A percentile compares a stretch with the other conserved stretches of the same genome.
phyloP scores from a whole-genome alignment of 805 yeast genomes.

The Candida sonorensis region DNA sequence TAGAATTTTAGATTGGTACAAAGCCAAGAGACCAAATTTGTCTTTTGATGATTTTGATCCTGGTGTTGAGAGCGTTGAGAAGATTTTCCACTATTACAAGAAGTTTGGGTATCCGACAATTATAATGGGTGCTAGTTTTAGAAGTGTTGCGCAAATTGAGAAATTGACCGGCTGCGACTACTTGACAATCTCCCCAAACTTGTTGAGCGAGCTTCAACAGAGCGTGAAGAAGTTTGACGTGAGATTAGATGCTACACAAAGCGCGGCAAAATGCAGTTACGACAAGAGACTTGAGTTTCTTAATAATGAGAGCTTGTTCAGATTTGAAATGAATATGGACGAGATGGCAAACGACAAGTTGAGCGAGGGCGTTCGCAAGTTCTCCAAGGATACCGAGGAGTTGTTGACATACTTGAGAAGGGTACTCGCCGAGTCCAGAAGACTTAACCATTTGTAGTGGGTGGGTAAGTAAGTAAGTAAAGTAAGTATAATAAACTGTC shows the following conservation, averaged over 20 bases:
- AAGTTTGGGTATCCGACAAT: conserved; percentile 92
- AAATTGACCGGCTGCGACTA: conserved; percentile 96
- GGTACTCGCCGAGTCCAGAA: conserved; percentile 7
- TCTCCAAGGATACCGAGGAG: conserved; percentile 38
- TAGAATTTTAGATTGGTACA: conserved; percentile 97
- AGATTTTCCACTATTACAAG: conserved; percentile 95
- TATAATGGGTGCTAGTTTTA: conserved; percentile 99
- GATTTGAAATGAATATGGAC: conserved; percentile 87
- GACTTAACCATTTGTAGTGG: conserved; percentile 6
- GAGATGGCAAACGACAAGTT: conserved; percentile 98
- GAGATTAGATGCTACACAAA: conserved; percentile 55
- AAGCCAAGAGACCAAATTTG: conserved; percentile 81
- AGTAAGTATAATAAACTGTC: too few species aligned
- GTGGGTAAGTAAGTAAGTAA: neutral
- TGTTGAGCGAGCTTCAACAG: conserved; percentile 80
- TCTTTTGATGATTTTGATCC: conserved; percentile 82
- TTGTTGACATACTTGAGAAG: conserved; percentile 6
- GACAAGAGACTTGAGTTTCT: conserved; percentile 67
- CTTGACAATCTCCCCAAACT: conserved; percentile 88
- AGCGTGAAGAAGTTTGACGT: conserved; percentile 73
- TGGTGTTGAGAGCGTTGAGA: conserved; percentile 87
- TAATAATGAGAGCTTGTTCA: conserved; percentile 81
- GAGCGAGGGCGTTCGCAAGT: conserved; percentile 95
- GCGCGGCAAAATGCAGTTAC: too few species aligned
- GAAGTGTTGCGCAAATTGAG: conserved; percentile 90